Conservation (phyloP, 1,284 basidiomycete genomes). For the Ganoderma leucocontextum region DNA sequence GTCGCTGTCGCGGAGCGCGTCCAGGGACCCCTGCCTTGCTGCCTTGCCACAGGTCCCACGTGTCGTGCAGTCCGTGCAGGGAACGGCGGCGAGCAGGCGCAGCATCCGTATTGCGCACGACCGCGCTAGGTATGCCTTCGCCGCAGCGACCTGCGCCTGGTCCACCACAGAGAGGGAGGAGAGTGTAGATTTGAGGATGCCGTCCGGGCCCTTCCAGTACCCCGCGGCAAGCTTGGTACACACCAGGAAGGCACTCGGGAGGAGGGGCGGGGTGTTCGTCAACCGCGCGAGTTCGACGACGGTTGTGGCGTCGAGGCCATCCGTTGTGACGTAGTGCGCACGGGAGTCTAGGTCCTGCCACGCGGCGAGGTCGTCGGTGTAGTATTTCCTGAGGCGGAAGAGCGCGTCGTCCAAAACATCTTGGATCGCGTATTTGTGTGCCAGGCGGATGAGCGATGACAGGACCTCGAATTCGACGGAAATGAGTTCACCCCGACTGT, state of each 20-base stretch:
- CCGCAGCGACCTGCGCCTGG: not conserved
- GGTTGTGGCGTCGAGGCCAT: constrained; percentile 3
- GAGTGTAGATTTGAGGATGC: not conserved
- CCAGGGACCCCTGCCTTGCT: too few species aligned
- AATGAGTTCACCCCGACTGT: constrained; percentile 3
- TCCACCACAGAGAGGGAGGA: not conserved
- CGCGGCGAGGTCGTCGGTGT: constrained; percentile 8
- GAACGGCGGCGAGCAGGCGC: not conserved
- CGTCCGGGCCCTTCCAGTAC: not conserved
- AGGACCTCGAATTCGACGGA: constrained; percentile 10
- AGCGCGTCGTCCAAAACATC: constrained; percentile 20
- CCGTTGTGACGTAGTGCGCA: constrained; percentile 1
- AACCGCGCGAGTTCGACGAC: constrained; percentile 16
- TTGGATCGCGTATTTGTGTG: constrained; percentile 27
- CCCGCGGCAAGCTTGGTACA: constrained; percentile 3
- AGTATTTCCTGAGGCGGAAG: constrained; percentile 21
- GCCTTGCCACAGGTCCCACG: too few species aligned
- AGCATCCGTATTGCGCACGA: not conserved
- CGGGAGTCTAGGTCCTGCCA: constrained; percentile 8
- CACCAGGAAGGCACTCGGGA: constrained; percentile 15
- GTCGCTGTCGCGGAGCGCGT: too few species aligned
- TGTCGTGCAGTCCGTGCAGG: not conserved
- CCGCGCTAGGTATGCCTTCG: not conserved
- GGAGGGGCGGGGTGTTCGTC: constrained; percentile 11
- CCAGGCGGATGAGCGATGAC: constrained; percentile 23